phyloP scores from a whole-genome alignment of 345 rosid genomes.

The Sonneratia caseolaris region DNA sequence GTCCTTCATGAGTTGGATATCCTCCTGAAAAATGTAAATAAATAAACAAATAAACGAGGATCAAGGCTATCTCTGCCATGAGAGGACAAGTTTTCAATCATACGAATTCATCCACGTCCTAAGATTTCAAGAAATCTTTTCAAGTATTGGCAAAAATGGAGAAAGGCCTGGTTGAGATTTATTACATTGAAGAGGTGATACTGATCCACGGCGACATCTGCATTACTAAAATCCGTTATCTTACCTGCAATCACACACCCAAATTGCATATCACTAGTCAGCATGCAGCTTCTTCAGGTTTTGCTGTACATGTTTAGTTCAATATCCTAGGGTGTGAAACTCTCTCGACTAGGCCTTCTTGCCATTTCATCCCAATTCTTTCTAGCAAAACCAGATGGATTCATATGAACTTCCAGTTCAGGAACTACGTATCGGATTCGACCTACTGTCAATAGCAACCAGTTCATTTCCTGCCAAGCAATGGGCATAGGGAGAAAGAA shows the following conservation, averaged over 20 bases:
- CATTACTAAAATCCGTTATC: constrained; percentile 54
- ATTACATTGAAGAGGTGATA: constrained; percentile 70
- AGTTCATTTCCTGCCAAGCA: background rate
- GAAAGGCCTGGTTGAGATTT: background rate
- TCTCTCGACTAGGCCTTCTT: background rate
- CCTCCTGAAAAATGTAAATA: constrained; percentile 39
- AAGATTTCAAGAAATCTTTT: background rate
- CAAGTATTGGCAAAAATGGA: background rate
- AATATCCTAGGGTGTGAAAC: background rate
- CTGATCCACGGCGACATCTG: constrained; percentile 88
- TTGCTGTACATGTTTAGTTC: background rate
- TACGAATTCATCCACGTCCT: too few relatives aligned
- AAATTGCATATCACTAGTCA: too few relatives aligned
- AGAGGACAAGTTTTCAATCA: too few relatives aligned
- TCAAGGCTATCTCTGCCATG: too few relatives aligned
- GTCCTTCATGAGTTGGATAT: constrained; percentile 80
- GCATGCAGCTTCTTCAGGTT: too few relatives aligned
- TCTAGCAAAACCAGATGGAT: too few relatives aligned
- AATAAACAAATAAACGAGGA: background rate
- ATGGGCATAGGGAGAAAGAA: background rate
- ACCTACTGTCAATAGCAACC: too few relatives aligned
- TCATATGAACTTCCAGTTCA: too few relatives aligned
- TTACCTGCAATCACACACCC: constrained; percentile 33
- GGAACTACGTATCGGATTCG: too few relatives aligned
- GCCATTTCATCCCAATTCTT: too few relatives aligned